Evolutionary conservation across 129 eudicot species (phyloP).

Genomic region (Heracleum sosnowskyi): DNA sequence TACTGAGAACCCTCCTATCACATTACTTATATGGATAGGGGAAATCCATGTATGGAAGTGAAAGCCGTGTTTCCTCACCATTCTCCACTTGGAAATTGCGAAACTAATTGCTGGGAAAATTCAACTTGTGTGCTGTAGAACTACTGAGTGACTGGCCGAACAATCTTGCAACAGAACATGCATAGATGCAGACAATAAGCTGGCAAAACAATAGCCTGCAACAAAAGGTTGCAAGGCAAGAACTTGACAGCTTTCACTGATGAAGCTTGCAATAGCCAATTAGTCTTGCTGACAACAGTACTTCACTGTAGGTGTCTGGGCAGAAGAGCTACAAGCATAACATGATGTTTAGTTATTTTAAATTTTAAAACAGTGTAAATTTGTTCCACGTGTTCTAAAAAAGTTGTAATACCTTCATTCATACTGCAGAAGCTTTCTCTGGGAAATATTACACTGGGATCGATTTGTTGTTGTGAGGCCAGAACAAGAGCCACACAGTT

Average conservation of each 20-base stretch:
- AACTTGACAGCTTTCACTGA: constrained; percentile 1
- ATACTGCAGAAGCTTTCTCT: constrained; percentile 60
- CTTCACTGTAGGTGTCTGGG: constrained; percentile 41
- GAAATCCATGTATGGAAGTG: no score
- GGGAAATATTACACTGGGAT: constrained; percentile 60
- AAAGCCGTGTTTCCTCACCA: not conserved
- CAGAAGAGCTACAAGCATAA: constrained; percentile 57
- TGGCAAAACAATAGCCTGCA: not conserved
- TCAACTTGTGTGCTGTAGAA: not conserved
- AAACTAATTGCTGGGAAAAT: not conserved
- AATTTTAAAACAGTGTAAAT: not conserved
- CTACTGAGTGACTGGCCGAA: not conserved
- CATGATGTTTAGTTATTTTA: not conserved
- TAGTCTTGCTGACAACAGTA: not conserved
- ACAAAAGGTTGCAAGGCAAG: constrained; percentile 2
- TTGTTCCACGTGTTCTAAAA: not conserved
- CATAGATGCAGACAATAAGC: not conserved
- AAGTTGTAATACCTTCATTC: constrained; percentile 60
- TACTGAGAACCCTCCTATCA: not conserved
- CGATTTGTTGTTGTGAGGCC: constrained; percentile 41
- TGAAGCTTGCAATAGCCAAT: not conserved
- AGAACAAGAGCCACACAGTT: constrained; percentile 42
- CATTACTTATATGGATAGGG: no score
- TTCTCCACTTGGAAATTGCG: not conserved
- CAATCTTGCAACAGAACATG: not conserved